Evolutionary conservation across 768 basidiomycete species (phyloP), one percentile per base, ranked within the genome.

Genomic region (Mycena chlorophos): DNA sequence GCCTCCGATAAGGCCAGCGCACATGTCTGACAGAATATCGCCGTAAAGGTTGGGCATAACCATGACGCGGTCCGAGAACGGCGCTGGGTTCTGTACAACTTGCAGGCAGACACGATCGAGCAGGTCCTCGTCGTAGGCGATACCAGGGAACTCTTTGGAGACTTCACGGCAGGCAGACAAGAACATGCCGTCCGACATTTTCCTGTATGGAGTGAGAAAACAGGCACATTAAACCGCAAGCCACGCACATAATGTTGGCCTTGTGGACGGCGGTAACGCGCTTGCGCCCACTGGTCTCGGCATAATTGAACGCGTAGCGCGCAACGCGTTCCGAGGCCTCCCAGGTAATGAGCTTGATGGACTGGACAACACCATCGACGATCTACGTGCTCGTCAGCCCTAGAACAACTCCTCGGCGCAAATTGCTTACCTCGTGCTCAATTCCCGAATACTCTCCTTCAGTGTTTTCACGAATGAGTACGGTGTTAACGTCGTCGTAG

Each of bases 101-200:
- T 94, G 64, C 51, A 99, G 80, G 75, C 97, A 99, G 62, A 89
- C 96, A 62, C 96, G 88, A 73, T 99, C 97, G 57, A 99, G 80
- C 47, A 99, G 81, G 71, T 99, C 97, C 71, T 99, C 97, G 68
- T 98, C 94, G 70, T 98, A 99, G 38, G 82, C 78, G 66, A 99
- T 84, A 57, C 88, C 85, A 19, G 97, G 97, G 82, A 88, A 99
- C 53, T 93, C 94, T 70, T 96, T 94, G 4, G 96, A 88, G 37
- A 99, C 92, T 63, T 93, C 88, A 52, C 97, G 88, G 74, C 97
- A 98, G 22, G 97, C 97, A 37, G 92, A 89, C 73, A 99, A 78
- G 82, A 99, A 99, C 94, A 98, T 97, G 58, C 97, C 97, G 71
- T 99, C 97, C 19, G 96, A 98, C 90, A 98, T 94, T 87, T 98